These are phyloP conservation scores for Apiospora koreana DNA, from an alignment of 2,329 filamentous ascomycete species.

Conservation along the genomic window DNA sequence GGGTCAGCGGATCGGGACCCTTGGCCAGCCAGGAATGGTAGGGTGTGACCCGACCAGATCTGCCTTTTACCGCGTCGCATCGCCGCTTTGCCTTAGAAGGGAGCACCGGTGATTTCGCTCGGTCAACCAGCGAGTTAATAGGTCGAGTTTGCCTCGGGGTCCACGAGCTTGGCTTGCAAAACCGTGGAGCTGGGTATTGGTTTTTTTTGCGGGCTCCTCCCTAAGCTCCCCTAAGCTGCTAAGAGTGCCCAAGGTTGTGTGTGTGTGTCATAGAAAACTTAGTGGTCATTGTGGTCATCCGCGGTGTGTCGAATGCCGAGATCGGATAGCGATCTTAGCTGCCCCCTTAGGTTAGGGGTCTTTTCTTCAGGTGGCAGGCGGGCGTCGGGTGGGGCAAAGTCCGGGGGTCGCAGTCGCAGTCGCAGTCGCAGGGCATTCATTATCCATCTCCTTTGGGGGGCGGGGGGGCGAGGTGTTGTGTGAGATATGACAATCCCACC, in stretches of 20 bases:
- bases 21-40: not conserved
- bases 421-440: not conserved
- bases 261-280: not conserved
- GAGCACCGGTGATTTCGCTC: not conserved
- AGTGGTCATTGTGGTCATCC: too few relatives aligned
- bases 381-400: not conserved
- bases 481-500: not conserved
- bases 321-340: not conserved
- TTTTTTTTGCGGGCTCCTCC: not conserved
- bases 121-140: not conserved
- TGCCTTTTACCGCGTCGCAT: not conserved
- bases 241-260: too few relatives aligned
- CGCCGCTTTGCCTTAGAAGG: constrained; percentile 1
- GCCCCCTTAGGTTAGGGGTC: not conserved
- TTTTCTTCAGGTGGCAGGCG: not conserved
- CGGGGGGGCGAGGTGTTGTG: not conserved
- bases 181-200: not conserved
- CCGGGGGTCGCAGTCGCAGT: not conserved
- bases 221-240: not conserved
- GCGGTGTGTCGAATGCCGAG: not conserved
- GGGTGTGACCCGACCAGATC: constrained; percentile 1
- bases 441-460: not conserved
- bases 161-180: not conserved
- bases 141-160: not conserved
- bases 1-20: not conserved